These are phyloP conservation scores for Neoboletus subvelutipes DNA, from an alignment of 768 basidiomycete species.

Conservation along the genomic window DNA sequence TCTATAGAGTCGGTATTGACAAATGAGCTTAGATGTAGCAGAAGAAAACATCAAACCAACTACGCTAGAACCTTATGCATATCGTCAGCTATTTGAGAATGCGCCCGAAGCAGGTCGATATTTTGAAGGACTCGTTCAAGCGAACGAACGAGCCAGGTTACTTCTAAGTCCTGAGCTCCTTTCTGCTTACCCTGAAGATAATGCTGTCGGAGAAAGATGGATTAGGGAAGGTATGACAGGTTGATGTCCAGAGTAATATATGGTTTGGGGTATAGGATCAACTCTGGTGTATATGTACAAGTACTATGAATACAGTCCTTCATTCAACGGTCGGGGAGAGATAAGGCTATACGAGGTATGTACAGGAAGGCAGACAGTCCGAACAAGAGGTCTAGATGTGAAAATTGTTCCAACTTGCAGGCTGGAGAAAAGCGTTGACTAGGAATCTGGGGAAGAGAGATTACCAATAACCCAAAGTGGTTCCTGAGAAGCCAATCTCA, in stretches of 20 bases:
- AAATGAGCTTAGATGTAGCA: conserved; percentile 32
- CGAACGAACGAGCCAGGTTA: conserved; percentile 36
- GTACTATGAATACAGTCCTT: conserved; percentile 1
- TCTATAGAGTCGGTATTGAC: conserved; percentile 1
- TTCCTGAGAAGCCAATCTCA: conserved; percentile 60
- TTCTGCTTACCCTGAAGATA: conserved; percentile 48
- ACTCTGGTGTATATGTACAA: conserved; percentile 1
- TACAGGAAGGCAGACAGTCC: not conserved
- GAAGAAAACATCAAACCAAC: conserved; percentile 35
- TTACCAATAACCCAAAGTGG: conserved; percentile 67
- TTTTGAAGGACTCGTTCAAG: conserved; percentile 35
- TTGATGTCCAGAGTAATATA: not conserved
- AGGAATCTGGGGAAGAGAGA: not conserved
- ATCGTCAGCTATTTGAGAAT: conserved; percentile 25
- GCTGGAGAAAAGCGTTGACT: not conserved
- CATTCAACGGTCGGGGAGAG: not conserved
- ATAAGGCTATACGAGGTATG: not conserved
- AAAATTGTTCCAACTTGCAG: not conserved
- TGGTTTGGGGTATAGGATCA: not conserved
- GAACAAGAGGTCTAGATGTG: not conserved
- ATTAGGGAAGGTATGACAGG: conserved; percentile 21
- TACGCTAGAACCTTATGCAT: conserved; percentile 15
- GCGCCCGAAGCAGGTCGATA: conserved; percentile 33
- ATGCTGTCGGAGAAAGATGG: conserved; percentile 38
- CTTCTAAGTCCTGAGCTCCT: conserved; percentile 43